These are phyloP conservation scores for Penicillium daleae DNA, from an alignment of 495 filamentous ascomycete species.

Conservation along the genomic window DNA sequence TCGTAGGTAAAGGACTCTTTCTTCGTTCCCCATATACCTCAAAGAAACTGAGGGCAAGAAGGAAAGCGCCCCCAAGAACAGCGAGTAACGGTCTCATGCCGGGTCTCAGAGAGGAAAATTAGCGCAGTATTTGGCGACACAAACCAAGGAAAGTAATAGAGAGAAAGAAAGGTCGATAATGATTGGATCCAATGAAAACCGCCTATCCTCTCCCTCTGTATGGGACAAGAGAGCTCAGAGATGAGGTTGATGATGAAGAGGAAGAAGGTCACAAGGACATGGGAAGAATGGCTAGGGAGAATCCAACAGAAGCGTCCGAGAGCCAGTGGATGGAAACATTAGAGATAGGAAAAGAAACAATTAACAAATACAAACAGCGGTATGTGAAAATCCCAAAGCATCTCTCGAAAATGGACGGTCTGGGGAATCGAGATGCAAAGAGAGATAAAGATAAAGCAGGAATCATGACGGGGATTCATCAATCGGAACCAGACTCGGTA, in stretches of 20 bases:
- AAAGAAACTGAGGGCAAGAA: neutral
- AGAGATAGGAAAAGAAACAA: constrained; percentile 1
- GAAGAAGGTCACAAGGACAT: neutral
- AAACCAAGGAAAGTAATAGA: constrained; percentile 22
- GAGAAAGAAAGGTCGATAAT: neutral
- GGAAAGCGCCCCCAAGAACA: constrained; percentile 8
- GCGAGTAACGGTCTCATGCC: constrained; percentile 18
- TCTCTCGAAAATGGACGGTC: constrained; percentile 6
- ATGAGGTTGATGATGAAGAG: constrained; percentile 12
- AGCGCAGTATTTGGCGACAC: neutral
- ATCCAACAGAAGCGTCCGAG: constrained; percentile 16
- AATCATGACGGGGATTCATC: constrained; percentile 35
- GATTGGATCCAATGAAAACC: constrained; percentile 26
- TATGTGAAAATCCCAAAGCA: neutral
- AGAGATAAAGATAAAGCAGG: constrained; percentile 14
- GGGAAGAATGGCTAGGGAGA: constrained; percentile 1
- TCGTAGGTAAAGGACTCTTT: constrained; percentile 2
- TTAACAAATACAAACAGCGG: constrained; percentile 8
- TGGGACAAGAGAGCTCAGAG: constrained; percentile 17
- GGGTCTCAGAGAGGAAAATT: constrained; percentile 24
- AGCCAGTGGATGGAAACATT: constrained; percentile 2
- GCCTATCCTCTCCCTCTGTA: constrained; percentile 40
- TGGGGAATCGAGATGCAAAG: constrained; percentile 15
- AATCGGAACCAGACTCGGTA: constrained; percentile 23
- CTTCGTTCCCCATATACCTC: constrained; percentile 14